Percentiles rank a stretch among this genome's conserved stretches.
Evolutionary conservation across 805 yeast species (phyloP).

Genomic region (Komagataella pseudopastoris): DNA sequence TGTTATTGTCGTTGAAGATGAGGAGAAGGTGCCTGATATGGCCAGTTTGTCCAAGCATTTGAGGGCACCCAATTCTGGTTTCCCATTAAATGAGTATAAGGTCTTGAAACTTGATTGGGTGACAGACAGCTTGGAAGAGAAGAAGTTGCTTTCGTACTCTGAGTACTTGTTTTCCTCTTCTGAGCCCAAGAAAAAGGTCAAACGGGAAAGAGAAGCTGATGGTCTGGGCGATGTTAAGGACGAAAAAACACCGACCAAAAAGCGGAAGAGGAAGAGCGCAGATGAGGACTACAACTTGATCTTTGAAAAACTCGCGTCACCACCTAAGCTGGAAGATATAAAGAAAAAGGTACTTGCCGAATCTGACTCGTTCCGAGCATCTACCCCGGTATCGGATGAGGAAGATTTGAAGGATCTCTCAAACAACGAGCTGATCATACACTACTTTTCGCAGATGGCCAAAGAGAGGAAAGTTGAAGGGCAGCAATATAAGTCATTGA

Average conservation of each 20-base stretch:
- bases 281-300: neutral
- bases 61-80: neutral
- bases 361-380: neutral
- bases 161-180: neutral
- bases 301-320: neutral
- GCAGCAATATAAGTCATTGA: slow-evolving; percentile 21
- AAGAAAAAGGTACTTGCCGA: neutral
- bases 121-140: neutral
- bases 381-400: neutral
- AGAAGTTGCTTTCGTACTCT: neutral
- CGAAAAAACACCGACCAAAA: neutral
- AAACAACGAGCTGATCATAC: slow-evolving; percentile 16
- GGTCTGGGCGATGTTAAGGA: neutral
- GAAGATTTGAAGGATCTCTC: neutral
- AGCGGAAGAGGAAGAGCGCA: neutral
- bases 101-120: neutral
- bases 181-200: neutral
- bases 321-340: neutral
- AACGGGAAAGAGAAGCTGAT: neutral
- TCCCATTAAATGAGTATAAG: neutral
- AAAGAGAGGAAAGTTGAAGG: slow-evolving; percentile 17
- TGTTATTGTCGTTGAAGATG: slow-evolving; percentile 2
- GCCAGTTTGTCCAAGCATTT: neutral
- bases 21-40: neutral
- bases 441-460: slow-evolving; percentile 17